These are phyloP conservation scores for Capronia coronata DNA, from an alignment of 2,329 filamentous ascomycete species.

Conservation along the genomic window DNA sequence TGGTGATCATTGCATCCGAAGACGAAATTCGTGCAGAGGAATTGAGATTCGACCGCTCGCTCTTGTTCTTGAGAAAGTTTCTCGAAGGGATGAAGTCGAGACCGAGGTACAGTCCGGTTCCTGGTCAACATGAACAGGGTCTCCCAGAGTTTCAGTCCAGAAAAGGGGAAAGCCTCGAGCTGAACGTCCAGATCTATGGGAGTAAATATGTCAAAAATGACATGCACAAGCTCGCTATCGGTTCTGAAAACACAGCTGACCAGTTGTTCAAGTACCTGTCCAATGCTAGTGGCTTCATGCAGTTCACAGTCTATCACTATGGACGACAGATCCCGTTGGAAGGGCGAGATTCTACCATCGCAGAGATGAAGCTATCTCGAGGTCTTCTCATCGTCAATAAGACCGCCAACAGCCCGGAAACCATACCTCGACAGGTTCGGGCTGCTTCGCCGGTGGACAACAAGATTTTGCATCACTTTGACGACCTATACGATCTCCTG, in stretches of 20 bases:
- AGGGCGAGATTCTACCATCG: conserved; percentile 21
- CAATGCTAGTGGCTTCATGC: conserved; percentile 66
- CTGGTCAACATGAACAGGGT: conserved; percentile 48
- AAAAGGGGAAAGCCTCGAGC: conserved; percentile 40
- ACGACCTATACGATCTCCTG: conserved; percentile 75
- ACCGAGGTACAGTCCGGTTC: conserved; percentile 51
- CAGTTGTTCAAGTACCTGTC: conserved; percentile 63
- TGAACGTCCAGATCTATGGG: conserved; percentile 30
- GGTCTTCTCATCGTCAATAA: conserved; percentile 35
- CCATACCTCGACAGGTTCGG: conserved; percentile 36
- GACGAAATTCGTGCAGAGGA: conserved; percentile 51
- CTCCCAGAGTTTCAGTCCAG: conserved; percentile 38
- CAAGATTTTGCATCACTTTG: conserved; percentile 74
- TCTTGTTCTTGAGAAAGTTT: conserved; percentile 63
- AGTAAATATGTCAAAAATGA: conserved; percentile 20
- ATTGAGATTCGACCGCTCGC: conserved; percentile 60
- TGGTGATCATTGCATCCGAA: conserved; percentile 47
- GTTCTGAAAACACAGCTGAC: conserved; percentile 62
- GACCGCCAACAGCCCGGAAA: conserved; percentile 25
- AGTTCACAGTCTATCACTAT: conserved; percentile 61
- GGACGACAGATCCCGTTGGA: conserved; percentile 20
- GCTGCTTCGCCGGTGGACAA: conserved; percentile 57
- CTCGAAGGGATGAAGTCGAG: conserved; percentile 48
- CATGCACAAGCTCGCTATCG: conserved; percentile 46
- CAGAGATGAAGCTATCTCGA: conserved; percentile 37